phyloP scores from a whole-genome alignment of 257 asterid species.

The Solanum etuberosum region DNA sequence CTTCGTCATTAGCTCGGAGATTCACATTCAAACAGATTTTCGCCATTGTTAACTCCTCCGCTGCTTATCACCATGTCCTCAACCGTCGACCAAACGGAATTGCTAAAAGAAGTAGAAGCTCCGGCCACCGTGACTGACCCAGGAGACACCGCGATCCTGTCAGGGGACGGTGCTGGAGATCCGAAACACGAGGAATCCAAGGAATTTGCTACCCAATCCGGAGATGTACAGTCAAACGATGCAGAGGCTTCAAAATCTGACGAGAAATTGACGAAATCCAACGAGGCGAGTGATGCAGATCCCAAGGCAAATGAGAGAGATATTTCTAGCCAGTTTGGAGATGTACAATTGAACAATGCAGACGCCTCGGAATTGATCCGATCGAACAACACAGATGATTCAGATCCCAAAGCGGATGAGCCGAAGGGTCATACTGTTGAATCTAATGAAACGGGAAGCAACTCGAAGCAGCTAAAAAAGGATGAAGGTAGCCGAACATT shows the following conservation, averaged over 20 bases:
- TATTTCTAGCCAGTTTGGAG: background rate
- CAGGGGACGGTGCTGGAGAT: constrained; percentile 16
- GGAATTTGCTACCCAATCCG: constrained; percentile 6
- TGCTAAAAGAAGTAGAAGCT: constrained; percentile 25
- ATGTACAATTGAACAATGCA: constrained; percentile 17
- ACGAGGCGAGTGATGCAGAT: constrained; percentile 6
- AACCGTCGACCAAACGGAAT: constrained; percentile 28
- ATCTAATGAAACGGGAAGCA: constrained; percentile 17
- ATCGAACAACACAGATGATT: background rate
- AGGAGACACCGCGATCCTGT: constrained; percentile 14
- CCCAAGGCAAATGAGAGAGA: background rate
- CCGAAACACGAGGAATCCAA: background rate
- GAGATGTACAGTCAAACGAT: constrained; percentile 15
- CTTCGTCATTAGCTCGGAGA: background rate
- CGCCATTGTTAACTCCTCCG: background rate
- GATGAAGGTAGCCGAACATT: constrained; percentile 71
- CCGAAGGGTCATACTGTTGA: constrained; percentile 15
- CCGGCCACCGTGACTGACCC: constrained; percentile 42
- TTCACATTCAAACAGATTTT: background rate
- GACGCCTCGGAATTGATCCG: constrained; percentile 24
- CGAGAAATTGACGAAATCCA: constrained; percentile 9
- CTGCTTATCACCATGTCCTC: constrained; percentile 25
- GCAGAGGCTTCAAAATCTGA: constrained; percentile 27
- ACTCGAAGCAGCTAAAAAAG: constrained; percentile 28
- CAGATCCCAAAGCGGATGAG: background rate